Conservation (phyloP, 768 basidiomycete species). For the Russula abietina region DNA sequence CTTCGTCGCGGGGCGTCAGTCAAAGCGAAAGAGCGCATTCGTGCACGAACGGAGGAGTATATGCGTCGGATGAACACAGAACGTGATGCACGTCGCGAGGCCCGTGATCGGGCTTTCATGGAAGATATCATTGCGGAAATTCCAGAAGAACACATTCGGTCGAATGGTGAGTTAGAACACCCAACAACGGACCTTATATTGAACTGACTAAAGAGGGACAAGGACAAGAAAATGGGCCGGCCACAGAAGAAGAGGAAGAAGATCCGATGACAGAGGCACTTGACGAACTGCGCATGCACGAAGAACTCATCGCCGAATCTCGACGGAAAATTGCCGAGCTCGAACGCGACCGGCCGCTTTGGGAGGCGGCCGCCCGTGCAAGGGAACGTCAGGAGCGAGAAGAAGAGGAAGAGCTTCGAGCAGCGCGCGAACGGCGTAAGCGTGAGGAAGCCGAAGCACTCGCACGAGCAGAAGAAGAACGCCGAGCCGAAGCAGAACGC, state of each 20-base stretch:
- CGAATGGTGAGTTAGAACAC: slow-evolving; percentile 2
- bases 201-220: background rate
- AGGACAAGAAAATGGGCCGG: background rate
- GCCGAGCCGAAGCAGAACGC: slow-evolving; percentile 24
- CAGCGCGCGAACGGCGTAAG: slow-evolving; percentile 26
- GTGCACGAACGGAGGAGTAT: slow-evolving; percentile 38
- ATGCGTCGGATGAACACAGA: slow-evolving; percentile 31
- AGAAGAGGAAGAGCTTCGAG: slow-evolving; percentile 29
- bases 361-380: slow-evolving; percentile 47
- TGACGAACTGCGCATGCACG: slow-evolving; percentile 29
- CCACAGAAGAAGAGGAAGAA: background rate
- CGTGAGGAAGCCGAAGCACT: slow-evolving; percentile 32
- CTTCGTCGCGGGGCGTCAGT: slow-evolving; percentile 37
- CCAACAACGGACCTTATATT: background rate
- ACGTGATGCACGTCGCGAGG: slow-evolving; percentile 34
- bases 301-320: slow-evolving; percentile 52
- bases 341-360: slow-evolving; percentile 57
- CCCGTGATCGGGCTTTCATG: slow-evolving; percentile 38
- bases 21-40: slow-evolving; percentile 38
- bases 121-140: slow-evolving; percentile 34
- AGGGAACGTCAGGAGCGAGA: slow-evolving; percentile 25
- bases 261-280: slow-evolving; percentile 23
- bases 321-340: slow-evolving; percentile 63
- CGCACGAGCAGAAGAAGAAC: slow-evolving; percentile 32
- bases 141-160: slow-evolving; percentile 16